A percentile compares a stretch with the other conserved stretches of the same genome.
Evolutionary conservation across 495 filamentous ascomycete genomes (phyloP).

Genomic region (Trichocladium antarcticum): DNA sequence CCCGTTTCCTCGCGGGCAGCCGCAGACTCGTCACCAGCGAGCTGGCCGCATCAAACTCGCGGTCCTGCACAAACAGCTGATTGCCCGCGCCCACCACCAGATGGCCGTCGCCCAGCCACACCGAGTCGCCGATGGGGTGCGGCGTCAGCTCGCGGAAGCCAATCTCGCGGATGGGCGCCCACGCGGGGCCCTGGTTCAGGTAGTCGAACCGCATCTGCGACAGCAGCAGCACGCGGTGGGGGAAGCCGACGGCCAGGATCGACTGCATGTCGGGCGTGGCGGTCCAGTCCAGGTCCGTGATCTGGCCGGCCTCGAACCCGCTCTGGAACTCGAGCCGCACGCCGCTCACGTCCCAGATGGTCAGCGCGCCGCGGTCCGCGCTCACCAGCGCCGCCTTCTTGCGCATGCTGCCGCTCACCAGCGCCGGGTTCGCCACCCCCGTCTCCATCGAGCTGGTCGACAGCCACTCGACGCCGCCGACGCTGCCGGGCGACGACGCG

Average conservation of each 20-base stretch:
- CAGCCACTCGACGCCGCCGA: conserved; percentile 61
- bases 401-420: conserved; percentile 77
- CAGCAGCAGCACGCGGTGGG: conserved; percentile 71
- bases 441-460: conserved; percentile 76
- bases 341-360: conserved; percentile 84
- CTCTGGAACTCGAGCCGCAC: conserved; percentile 72
- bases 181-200: conserved; percentile 76
- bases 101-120: conserved; percentile 75
- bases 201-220: conserved; percentile 93
- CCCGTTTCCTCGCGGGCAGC: conserved; percentile 37
- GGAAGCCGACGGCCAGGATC: conserved; percentile 84
- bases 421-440: conserved; percentile 55
- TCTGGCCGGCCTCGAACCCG: conserved; percentile 60
- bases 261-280: conserved; percentile 86
- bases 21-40: conserved; percentile 54
- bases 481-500: conserved; percentile 10
- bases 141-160: conserved; percentile 72
- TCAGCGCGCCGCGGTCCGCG: conserved; percentile 58
- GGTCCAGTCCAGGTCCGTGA: conserved; percentile 88
- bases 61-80: conserved; percentile 80
- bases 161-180: conserved; percentile 76
- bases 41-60: conserved; percentile 53
- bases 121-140: conserved; percentile 85
- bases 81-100: conserved; percentile 84
- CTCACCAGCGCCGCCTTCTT: conserved; percentile 81